Conservation (phyloP, 805 yeast species). For the Wickerhamiella hasegawae region DNA sequence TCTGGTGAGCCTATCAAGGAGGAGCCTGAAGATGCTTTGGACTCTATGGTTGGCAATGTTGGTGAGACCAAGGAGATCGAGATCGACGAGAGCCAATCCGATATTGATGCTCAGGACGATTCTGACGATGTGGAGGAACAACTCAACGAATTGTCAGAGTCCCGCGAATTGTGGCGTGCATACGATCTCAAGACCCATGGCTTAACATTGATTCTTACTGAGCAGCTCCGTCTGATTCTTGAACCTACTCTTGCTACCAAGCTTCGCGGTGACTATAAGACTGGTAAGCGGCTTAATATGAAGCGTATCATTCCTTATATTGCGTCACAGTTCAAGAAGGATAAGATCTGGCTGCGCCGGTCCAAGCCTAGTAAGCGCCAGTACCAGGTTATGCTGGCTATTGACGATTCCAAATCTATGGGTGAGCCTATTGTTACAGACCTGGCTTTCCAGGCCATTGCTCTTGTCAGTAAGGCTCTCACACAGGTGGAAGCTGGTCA, state of each 20-base stretch:
- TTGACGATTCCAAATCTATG: slow-evolving; percentile 97
- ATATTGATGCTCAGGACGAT: not conserved
- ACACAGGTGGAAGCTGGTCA: slow-evolving; percentile 93
- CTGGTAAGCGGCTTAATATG: slow-evolving; percentile 95
- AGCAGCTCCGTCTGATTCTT: slow-evolving; percentile 78
- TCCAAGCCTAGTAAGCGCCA: slow-evolving; percentile 95
- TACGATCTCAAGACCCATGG: slow-evolving; percentile 81
- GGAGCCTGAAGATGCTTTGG: slow-evolving; percentile 21
- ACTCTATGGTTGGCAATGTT: not conserved
- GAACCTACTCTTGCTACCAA: slow-evolving; percentile 97
- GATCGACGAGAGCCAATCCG: not conserved
- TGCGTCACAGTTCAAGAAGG: slow-evolving; percentile 94
- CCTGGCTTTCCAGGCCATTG: slow-evolving; percentile 86
- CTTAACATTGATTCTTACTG: slow-evolving; percentile 72
- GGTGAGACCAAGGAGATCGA: not conserved
- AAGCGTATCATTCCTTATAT: slow-evolving; percentile 93
- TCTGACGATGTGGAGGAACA: not conserved
- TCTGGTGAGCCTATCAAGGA: slow-evolving; percentile 8
- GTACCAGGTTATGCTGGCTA: slow-evolving; percentile 93
- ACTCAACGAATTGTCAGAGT: not conserved
- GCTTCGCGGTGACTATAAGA: slow-evolving; percentile 85
- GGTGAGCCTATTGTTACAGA: slow-evolving; percentile 80
- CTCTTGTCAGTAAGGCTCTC: slow-evolving; percentile 83
- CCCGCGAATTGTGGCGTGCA: slow-evolving; percentile 56
- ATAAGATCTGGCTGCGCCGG: slow-evolving; percentile 94